Conservation (phyloP, 257 asterid species). For the Solanum bulbocastanum region DNA sequence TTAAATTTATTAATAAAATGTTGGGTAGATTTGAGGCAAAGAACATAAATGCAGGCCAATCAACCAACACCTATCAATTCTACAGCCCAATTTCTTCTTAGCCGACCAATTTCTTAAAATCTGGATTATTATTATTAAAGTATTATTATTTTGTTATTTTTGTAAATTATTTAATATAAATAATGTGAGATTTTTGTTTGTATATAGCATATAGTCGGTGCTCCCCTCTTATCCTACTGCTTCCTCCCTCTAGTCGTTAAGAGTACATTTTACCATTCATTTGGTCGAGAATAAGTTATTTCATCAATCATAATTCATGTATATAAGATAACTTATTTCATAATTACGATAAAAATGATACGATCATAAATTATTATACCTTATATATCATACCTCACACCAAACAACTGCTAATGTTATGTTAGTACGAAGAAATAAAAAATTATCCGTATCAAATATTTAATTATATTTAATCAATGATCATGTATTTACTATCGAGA, state of each 20-base stretch:
- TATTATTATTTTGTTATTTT: too few species aligned
- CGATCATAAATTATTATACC: too few species aligned
- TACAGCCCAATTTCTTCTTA: neutral
- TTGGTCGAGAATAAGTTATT: too few species aligned
- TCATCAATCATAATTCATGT: too few species aligned
- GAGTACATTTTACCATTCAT: accelerated
- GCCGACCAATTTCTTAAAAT: neutral
- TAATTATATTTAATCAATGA: neutral
- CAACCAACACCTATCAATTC: neutral
- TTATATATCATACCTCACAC: too few species aligned
- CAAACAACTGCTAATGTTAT: neutral
- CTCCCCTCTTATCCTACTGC: neutral
- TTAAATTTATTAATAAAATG: neutral
- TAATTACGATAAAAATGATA: too few species aligned
- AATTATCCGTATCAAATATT: neutral
- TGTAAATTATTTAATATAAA: neutral
- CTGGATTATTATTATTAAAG: neutral
- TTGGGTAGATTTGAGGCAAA: neutral
- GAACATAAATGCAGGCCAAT: neutral
- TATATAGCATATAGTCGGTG: neutral
- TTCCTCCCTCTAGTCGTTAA: neutral
- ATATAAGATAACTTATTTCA: too few species aligned
- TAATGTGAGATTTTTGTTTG: neutral
- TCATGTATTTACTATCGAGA: neutral
- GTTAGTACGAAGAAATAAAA: neutral